Conservation (phyloP, 1,139 yeast genomes). For the Ogataea hybrid region DNA sequence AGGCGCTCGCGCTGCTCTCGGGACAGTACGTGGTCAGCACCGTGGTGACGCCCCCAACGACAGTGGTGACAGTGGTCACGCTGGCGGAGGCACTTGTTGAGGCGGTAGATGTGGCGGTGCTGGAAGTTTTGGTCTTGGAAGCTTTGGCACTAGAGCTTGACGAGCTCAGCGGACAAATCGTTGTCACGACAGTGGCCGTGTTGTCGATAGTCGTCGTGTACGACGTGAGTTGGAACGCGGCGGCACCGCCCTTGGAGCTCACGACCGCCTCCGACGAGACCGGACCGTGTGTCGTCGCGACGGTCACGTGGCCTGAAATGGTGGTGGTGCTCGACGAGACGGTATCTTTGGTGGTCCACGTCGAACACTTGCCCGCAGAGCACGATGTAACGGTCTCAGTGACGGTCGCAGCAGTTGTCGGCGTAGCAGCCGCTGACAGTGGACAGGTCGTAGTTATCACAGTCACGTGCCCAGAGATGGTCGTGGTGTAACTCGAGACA, state of each 20-base stretch:
- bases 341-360: constrained; percentile 20
- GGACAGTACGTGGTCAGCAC: constrained; percentile 25
- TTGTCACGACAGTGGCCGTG: constrained; percentile 8
- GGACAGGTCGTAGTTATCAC: constrained; percentile 21
- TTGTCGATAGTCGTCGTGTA: constrained; percentile 24
- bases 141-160: constrained; percentile 33
- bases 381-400: constrained; percentile 19
- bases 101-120: constrained; percentile 18
- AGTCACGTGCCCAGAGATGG: constrained; percentile 15
- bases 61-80: constrained; percentile 12
- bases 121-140: constrained; percentile 4
- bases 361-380: constrained; percentile 20
- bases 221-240: constrained; percentile 14
- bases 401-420: constrained; percentile 12
- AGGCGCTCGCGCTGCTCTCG: constrained; percentile 11
- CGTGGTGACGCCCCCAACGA: constrained; percentile 15
- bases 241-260: constrained; percentile 10
- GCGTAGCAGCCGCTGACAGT: constrained; percentile 13
- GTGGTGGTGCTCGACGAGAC: constrained; percentile 26
- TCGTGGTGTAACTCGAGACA: constrained; percentile 23
- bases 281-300: constrained; percentile 11
- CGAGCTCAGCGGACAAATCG: constrained; percentile 16
- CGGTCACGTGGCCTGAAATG: constrained; percentile 23
- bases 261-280: constrained; percentile 5
- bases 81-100: constrained; percentile 3